phyloP scores from a whole-genome alignment of 1,284 basidiomycete species.

The Lentinula novae-zelandiae region DNA sequence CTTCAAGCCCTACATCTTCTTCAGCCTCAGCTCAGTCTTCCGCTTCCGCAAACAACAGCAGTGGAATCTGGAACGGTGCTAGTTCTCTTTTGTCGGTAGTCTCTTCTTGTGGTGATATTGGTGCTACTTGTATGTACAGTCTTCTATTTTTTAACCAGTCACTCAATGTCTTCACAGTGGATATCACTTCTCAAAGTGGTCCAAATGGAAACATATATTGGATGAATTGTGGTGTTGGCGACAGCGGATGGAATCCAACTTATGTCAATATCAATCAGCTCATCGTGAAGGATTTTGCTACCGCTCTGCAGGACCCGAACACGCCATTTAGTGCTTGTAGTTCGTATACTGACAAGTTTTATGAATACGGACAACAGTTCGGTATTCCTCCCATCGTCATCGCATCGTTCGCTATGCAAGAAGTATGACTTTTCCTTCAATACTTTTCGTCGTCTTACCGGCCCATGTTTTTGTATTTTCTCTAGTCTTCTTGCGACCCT shows the following conservation, averaged over 20 bases:
- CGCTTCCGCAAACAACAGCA: not conserved
- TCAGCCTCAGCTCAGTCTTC: not conserved
- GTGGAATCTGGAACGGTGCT: not conserved
- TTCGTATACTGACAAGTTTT: constrained; percentile 53
- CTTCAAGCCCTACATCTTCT: not conserved
- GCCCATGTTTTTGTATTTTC: constrained; percentile 9
- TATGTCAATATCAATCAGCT: constrained; percentile 51
- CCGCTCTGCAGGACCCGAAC: constrained; percentile 42
- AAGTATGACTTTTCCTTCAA: constrained; percentile 30
- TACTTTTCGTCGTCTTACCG: not conserved
- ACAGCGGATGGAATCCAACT: constrained; percentile 63
- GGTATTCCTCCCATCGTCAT: constrained; percentile 69
- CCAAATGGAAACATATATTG: constrained; percentile 77
- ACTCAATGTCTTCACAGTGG: constrained; percentile 29
- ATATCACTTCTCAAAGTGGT: constrained; percentile 45
- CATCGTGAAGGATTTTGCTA: constrained; percentile 47
- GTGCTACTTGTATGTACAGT: constrained; percentile 42
- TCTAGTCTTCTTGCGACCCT: constrained; percentile 62
- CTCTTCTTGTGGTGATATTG: constrained; percentile 36
- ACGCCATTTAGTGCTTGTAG: constrained; percentile 66
- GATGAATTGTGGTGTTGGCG: constrained; percentile 74
- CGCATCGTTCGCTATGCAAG: constrained; percentile 84
- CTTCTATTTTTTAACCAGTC: not conserved
- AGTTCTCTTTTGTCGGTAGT: constrained; percentile 24
- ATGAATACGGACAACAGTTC: constrained; percentile 55